Conservation (phyloP, 768 basidiomycete genomes). For the Trametes cubensis region DNA sequence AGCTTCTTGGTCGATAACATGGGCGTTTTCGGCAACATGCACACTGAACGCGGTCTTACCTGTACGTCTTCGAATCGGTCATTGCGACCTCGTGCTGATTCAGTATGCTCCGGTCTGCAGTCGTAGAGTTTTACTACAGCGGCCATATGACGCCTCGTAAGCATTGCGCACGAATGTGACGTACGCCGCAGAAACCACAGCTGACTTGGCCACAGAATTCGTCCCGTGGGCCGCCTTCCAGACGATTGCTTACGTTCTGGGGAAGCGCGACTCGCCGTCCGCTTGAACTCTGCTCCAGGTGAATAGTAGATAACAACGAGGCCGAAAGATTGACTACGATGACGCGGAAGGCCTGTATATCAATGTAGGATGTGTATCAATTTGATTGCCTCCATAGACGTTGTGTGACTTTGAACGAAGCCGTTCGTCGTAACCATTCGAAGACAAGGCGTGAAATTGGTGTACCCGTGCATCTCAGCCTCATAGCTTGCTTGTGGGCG, state of each 20-base stretch:
- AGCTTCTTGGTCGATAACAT: slow-evolving; percentile 36
- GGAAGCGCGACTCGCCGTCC: slow-evolving; percentile 51
- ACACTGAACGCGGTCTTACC: slow-evolving; percentile 38
- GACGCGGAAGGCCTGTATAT: neutral
- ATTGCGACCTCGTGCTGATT: neutral
- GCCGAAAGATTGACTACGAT: neutral
- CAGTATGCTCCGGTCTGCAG: slow-evolving; percentile 31
- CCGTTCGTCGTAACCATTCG: neutral
- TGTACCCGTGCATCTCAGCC: neutral
- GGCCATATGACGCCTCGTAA: slow-evolving; percentile 64
- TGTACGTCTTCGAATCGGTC: slow-evolving; percentile 27
- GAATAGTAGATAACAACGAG: no score
- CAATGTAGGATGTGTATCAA: neutral
- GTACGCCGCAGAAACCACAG: no score
- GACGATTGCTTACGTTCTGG: slow-evolving; percentile 67
- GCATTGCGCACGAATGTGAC: slow-evolving; percentile 29
- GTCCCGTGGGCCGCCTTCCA: slow-evolving; percentile 64
- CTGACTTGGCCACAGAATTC: slow-evolving; percentile 8
- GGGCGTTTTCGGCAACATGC: slow-evolving; percentile 37
- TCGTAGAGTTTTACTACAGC: slow-evolving; percentile 59
- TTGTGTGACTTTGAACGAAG: no score
- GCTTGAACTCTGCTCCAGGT: neutral
- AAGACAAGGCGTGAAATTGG: neutral
- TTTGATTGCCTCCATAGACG: neutral
- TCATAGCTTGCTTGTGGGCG: slow-evolving; percentile 3